phyloP scores from a whole-genome alignment of 1,284 basidiomycete genomes.

The Xanthoconium separans region DNA sequence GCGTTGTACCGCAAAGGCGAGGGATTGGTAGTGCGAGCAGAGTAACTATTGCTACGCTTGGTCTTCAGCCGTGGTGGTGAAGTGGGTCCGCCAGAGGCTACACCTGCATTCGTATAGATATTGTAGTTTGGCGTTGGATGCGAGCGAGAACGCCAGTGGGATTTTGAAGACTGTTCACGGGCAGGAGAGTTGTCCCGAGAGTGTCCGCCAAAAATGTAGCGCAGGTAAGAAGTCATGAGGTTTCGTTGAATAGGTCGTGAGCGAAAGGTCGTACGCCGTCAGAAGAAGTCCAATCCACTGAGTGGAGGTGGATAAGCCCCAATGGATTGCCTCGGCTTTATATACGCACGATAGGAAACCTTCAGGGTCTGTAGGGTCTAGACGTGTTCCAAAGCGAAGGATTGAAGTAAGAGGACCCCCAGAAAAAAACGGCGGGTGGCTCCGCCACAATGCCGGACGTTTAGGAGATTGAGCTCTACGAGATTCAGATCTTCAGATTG shows the following conservation, averaged over 20 bases:
- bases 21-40: conserved; percentile 28
- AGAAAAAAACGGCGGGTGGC: conserved; percentile 24
- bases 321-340: conserved; percentile 15
- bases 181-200: conserved; percentile 27
- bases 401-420: conserved; percentile 37
- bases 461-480: conserved; percentile 16
- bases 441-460: conserved; percentile 14
- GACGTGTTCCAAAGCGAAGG: conserved; percentile 15
- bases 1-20: conserved; percentile 33
- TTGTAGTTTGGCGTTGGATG: conserved; percentile 28
- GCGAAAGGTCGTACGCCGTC: conserved; percentile 17
- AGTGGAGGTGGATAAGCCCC: conserved; percentile 8
- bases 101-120: conserved; percentile 25
- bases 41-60: conserved; percentile 36
- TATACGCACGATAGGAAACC: conserved; percentile 24
- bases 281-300: conserved; percentile 8
- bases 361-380: conserved; percentile 26
- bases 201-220: conserved; percentile 34
- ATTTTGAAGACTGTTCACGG: conserved; percentile 26
- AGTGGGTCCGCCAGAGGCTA: conserved; percentile 18
- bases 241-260: conserved; percentile 18
- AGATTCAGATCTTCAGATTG: conserved; percentile 13
- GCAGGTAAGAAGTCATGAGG: conserved; percentile 33
- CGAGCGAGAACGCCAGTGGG: conserved; percentile 32
- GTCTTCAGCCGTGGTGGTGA: conserved; percentile 34